Percentiles rank a stretch among this genome's conserved stretches.
Evolutionary conservation across 495 filamentous ascomycete species (phyloP).

Genomic region (Parachaetomium inaequale): DNA sequence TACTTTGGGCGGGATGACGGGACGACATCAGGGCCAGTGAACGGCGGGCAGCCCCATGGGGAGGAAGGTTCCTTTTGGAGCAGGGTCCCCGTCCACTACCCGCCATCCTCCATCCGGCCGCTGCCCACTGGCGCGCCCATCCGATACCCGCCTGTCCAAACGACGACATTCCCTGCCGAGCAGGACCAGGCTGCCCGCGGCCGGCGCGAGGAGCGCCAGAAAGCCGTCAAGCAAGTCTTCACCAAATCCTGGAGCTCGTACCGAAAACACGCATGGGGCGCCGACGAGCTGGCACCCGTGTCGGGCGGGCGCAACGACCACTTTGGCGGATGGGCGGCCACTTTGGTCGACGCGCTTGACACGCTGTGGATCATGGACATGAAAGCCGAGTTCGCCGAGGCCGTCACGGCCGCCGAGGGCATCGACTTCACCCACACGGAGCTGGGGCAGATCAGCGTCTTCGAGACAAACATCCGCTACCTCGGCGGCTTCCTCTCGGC

Average conservation of each 20-base stretch:
- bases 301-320: constrained; percentile 52
- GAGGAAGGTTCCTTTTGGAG: not conserved
- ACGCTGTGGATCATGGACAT: constrained; percentile 87
- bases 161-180: not conserved
- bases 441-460: constrained; percentile 54
- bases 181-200: not conserved
- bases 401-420: constrained; percentile 56
- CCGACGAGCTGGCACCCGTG: constrained; percentile 67
- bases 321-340: constrained; percentile 78
- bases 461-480: constrained; percentile 73
- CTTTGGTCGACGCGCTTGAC: constrained; percentile 80
- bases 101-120: not conserved
- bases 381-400: constrained; percentile 75
- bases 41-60: not conserved
- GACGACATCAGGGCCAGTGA: not conserved
- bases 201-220: not conserved
- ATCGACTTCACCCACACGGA: constrained; percentile 70
- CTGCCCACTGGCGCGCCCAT: not conserved
- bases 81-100: constrained; percentile 1
- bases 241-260: constrained; percentile 69
- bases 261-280: constrained; percentile 63
- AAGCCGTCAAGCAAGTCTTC: constrained; percentile 59
- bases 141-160: constrained; percentile 1
- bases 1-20: not conserved
- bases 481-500: constrained; percentile 72